These are phyloP conservation scores for Zalaria sp. DNA, from an alignment of 2,329 filamentous ascomycete genomes.

Conservation along the genomic window DNA sequence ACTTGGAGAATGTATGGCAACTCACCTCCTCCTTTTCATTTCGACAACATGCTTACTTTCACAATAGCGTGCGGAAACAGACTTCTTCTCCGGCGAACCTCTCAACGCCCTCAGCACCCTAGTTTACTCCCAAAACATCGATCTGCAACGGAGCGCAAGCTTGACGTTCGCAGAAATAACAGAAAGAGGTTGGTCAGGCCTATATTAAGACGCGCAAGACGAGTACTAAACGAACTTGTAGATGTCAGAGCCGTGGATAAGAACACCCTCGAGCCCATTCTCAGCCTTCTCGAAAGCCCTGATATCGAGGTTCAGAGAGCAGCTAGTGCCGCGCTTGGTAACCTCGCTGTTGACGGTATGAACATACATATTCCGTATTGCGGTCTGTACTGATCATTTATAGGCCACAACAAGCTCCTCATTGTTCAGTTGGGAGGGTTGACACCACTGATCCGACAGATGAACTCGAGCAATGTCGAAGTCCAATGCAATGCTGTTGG, in stretches of 20 bases:
- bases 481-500: conserved; percentile 98
- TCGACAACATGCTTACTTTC: conserved; percentile 3
- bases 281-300: conserved; percentile 84
- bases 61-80: conserved; percentile 74
- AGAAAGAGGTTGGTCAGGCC: conserved; percentile 59
- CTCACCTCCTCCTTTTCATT: conserved; percentile 17
- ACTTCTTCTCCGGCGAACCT: conserved; percentile 95
- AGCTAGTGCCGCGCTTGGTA: conserved; percentile 88
- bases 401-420: conserved; percentile 93
- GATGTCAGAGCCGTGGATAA: conserved; percentile 94
- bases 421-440: conserved; percentile 89
- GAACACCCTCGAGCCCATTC: conserved; percentile 87
- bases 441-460: conserved; percentile 85
- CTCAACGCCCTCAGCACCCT: conserved; percentile 86
- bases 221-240: conserved; percentile 3
- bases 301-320: conserved; percentile 96
- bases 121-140: conserved; percentile 97
- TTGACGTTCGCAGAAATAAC: conserved; percentile 98
- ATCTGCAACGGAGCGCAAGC: conserved; percentile 91
- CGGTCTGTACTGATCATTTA: conserved; percentile 26
- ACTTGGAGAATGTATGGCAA: conserved; percentile 75
- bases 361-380: neutral
- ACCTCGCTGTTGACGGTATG: conserved; percentile 89
- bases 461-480: conserved; percentile 96
- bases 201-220: neutral